Conservation (phyloP, 2,329 filamentous ascomycete species). For the Hyphodiscus sp. region DNA sequence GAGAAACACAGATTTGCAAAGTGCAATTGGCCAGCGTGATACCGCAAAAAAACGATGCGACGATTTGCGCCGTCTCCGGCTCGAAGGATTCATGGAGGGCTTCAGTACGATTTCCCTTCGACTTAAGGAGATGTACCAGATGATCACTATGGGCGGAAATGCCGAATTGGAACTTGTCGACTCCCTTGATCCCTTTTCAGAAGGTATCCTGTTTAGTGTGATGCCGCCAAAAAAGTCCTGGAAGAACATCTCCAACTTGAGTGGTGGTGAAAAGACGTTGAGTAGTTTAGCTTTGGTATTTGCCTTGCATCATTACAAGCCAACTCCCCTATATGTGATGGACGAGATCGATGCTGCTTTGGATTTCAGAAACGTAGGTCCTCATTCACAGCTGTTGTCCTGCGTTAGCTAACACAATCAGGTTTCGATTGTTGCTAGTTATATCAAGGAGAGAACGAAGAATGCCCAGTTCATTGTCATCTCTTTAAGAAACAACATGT, state of each 20-base stretch:
- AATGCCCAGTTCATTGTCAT: conserved; percentile 99
- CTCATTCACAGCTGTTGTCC: not conserved
- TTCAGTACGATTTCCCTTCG: conserved; percentile 91
- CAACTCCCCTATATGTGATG: conserved; percentile 97
- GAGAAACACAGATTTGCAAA: conserved; percentile 76
- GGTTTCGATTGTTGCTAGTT: conserved; percentile 96
- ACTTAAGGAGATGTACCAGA: conserved; percentile 99
- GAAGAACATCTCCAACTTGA: conserved; percentile 98
- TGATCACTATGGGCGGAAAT: conserved; percentile 99
- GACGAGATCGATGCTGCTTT: conserved; percentile 98
- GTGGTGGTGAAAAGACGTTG: conserved; percentile 94
- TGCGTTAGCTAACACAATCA: conserved; percentile 30
- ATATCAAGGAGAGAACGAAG: conserved; percentile 98
- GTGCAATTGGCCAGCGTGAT: conserved; percentile 73
- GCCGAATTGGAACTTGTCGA: conserved; percentile 96
- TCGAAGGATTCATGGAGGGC: conserved; percentile 98
- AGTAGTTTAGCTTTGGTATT: conserved; percentile 94
- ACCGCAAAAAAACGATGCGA: conserved; percentile 87
- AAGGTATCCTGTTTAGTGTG: conserved; percentile 93
- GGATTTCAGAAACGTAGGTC: conserved; percentile 92
- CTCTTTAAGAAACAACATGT: conserved; percentile 98
- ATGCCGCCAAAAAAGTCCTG: conserved; percentile 99
- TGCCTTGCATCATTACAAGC: conserved; percentile 95
- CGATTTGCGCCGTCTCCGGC: conserved; percentile 78
- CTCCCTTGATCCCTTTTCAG: conserved; percentile 90